Evolutionary conservation across 176 grass and related monocot genomes (phyloP).

Genomic region (Pharus latifolius): DNA sequence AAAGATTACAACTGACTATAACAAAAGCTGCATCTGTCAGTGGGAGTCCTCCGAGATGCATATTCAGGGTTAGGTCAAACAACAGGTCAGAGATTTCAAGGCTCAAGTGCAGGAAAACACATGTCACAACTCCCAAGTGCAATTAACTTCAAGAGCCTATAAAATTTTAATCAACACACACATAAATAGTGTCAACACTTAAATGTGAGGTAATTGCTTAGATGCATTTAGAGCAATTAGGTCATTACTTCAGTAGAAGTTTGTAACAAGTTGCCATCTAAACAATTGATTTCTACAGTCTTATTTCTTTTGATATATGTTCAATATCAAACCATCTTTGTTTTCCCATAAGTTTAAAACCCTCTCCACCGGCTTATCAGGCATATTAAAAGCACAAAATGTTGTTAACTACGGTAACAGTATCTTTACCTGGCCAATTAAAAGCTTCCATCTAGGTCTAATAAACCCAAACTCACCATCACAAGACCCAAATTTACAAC

Average conservation of each 20-base stretch:
- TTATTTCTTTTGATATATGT: not conserved
- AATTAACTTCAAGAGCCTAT: not conserved
- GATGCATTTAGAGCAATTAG: not conserved
- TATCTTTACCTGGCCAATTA: not conserved
- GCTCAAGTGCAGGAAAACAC: not conserved
- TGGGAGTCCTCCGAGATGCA: not conserved
- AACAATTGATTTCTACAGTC: not conserved
- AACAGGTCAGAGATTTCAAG: not conserved
- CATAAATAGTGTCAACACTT: not conserved
- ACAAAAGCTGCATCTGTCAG: not conserved
- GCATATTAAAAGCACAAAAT: no score
- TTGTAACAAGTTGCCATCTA: not conserved
- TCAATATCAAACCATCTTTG: not conserved
- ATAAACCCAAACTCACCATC: not conserved
- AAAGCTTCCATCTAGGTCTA: not conserved
- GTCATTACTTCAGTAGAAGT: not conserved
- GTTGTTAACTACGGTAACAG: not conserved
- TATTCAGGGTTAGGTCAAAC: not conserved
- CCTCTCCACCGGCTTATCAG: no score
- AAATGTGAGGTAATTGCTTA: not conserved
- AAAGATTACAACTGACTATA: not conserved
- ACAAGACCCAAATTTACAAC: not conserved
- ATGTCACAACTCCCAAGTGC: not conserved
- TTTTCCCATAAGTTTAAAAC: not conserved
- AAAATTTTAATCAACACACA: not conserved